A percentile compares a stretch with the other conserved stretches of the same genome.
phyloP scores from a whole-genome alignment of 305 asterid genomes.

The Rubia peregrina region DNA sequence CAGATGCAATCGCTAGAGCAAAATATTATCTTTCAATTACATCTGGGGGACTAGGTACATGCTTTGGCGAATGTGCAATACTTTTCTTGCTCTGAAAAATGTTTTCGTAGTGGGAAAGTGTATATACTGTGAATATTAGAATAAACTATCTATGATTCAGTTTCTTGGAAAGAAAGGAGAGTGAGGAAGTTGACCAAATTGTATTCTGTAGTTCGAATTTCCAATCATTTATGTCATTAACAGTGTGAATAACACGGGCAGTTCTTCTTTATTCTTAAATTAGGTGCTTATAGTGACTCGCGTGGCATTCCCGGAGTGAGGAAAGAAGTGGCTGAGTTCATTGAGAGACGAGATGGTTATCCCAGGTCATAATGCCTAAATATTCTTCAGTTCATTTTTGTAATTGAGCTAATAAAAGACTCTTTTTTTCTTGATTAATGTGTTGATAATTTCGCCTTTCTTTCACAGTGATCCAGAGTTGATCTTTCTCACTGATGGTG shows the following conservation, averaged over 20 bases:
- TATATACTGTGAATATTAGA: neutral
- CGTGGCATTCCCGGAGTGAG: conserved; percentile 89
- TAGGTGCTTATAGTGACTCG: conserved; percentile 94
- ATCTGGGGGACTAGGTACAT: conserved; percentile 88
- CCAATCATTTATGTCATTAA: neutral
- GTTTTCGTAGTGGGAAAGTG: no score
- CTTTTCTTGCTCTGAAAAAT: neutral
- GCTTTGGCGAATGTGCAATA: neutral
- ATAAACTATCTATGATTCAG: neutral
- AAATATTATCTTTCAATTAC: conserved; percentile 71
- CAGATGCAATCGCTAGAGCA: conserved; percentile 94
- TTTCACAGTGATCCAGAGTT: conserved; percentile 93
- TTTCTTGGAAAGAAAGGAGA: neutral
- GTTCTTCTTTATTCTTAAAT: conserved; percentile 20
- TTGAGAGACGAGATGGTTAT: conserved; percentile 90
- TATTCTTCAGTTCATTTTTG: conserved; percentile 10
- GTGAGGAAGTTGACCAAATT: neutral
- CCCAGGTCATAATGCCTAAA: conserved; percentile 50
- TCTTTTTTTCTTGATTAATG: conserved; percentile 19
- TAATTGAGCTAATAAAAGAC: neutral
- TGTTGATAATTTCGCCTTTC: conserved; percentile 7
- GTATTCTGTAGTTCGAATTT: neutral
- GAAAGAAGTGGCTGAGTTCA: conserved; percentile 89
- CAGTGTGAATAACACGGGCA: conserved; percentile 8
- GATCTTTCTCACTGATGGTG: conserved; percentile 94